Base-by-base conservation (phyloP, 1,284 basidiomycete species). In the Erythrobasidium hasegawianum region DNA sequence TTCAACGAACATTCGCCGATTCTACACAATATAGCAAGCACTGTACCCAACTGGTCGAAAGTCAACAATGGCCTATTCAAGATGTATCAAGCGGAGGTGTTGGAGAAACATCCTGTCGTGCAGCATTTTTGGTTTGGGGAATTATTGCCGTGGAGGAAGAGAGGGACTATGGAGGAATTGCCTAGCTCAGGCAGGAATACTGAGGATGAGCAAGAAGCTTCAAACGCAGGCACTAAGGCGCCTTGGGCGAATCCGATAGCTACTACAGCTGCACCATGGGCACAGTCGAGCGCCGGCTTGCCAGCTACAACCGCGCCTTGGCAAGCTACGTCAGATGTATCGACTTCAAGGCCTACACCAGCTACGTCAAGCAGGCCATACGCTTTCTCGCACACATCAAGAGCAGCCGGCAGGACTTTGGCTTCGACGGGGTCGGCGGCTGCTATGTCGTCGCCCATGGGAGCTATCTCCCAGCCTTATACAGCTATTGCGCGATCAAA, bases 61-160 rank as follows among this genome's bases (percentile, higher is more conserved):
- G 89, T 95, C 18, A 88, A 94, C 75, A 83, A 82, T 4, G 96
- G 96, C 1, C 77, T 97, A 70, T 83, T 91, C 73, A 97, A 96
- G 80, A 97, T 98, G 94, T 98, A 94, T 78, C 84, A 89, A 82
- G 92, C 87, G 14, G 95, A 98, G 77, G 93, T 97, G n/a, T 80
- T 97, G 29, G 85, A 87, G 10, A 97, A 97, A 78, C 83, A 88
- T n/a, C 94, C 96, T 11, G 95, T 97, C 2, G 92, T 97, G 13
- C 95, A 98, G 77, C 94, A 97, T 74, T 82, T 97, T 50, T 87
- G 87, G 33, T 83, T 97, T 26, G 94, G 93, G 0, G 22, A 40
- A 2, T 43, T 67, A 13, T 38, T 73, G 26, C 22, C 54, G 10
- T 75, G 73, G 45, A 69, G 71, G 24, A 58, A 57, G 2, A 3